phyloP scores from a whole-genome alignment of 345 rosid genomes.

The Lagerstroemia speciosa region DNA sequence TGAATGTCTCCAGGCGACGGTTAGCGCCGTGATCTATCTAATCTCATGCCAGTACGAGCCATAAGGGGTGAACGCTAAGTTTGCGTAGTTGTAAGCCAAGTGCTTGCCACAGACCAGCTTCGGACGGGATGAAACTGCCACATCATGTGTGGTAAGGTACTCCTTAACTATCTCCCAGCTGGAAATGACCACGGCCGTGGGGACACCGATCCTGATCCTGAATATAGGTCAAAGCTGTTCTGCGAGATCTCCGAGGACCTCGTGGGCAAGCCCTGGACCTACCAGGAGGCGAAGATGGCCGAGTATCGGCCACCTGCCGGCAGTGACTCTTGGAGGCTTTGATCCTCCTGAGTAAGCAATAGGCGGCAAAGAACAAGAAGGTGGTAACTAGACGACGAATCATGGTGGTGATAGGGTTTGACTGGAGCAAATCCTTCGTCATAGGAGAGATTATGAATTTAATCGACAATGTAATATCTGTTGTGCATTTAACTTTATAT shows the following conservation, averaged over 20 bases:
- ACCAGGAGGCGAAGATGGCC: constrained; percentile 31
- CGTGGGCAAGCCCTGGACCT: constrained; percentile 15
- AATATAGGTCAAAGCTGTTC: constrained; percentile 26
- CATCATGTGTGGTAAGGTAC: constrained; percentile 18
- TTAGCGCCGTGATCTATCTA: constrained; percentile 17
- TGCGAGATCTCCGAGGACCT: constrained; percentile 23
- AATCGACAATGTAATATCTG: no score
- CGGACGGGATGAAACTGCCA: constrained; percentile 20
- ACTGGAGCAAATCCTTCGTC: not conserved
- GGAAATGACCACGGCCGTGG: constrained; percentile 18
- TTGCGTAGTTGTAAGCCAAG: constrained; percentile 23
- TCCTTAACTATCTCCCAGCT: constrained; percentile 27
- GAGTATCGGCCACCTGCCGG: constrained; percentile 29
- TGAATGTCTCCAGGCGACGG: constrained; percentile 23
- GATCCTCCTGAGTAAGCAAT: not conserved
- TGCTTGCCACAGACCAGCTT: constrained; percentile 20
- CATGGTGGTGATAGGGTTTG: not conserved
- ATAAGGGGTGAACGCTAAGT: constrained; percentile 34
- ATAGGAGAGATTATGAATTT: not conserved
- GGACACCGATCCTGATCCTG: constrained; percentile 21
- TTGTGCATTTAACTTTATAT: no score
- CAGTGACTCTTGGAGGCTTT: not conserved
- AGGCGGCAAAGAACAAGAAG: not conserved
- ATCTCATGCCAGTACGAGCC: constrained; percentile 34
- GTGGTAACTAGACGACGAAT: not conserved